Conservation (phyloP, 2,329 filamentous ascomycete genomes). For the Tolypocladium tundrense region DNA sequence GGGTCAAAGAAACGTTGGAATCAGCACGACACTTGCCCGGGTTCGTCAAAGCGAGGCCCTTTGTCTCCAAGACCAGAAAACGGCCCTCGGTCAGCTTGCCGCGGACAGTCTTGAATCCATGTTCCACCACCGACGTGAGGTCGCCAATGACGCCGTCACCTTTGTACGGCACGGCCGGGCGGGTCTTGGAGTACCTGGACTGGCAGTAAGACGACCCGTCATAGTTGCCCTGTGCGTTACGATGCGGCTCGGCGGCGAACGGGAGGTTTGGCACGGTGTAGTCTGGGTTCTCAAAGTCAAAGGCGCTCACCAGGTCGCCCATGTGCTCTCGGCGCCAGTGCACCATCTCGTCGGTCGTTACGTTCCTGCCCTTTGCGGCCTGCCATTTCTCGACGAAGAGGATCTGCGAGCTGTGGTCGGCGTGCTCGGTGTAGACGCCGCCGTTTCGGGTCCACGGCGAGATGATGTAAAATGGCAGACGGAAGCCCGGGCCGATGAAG, state of each 20-base stretch:
- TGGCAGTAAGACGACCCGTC: conserved; percentile 35
- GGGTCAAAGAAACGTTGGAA: conserved; percentile 10
- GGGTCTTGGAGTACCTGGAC: conserved; percentile 21
- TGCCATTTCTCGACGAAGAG: conserved; percentile 42
- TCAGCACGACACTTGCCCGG: neutral
- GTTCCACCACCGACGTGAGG: conserved; percentile 31
- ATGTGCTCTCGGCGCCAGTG: conserved; percentile 21
- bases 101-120: conserved; percentile 42
- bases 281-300: conserved; percentile 39
- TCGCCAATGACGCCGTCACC: conserved; percentile 22
- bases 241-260: conserved; percentile 29
- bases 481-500: conserved; percentile 26
- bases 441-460: conserved; percentile 45
- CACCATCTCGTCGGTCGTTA: conserved; percentile 17
- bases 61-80: conserved; percentile 38
- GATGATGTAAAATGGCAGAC: conserved; percentile 44
- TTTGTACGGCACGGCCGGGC: conserved; percentile 38
- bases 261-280: conserved; percentile 36
- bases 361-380: conserved; percentile 27
- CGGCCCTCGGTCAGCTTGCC: conserved; percentile 44
- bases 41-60: conserved; percentile 28
- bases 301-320: conserved; percentile 24
- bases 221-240: conserved; percentile 29
- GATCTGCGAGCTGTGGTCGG: conserved; percentile 45
- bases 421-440: conserved; percentile 42